Evolutionary conservation across 2,329 filamentous ascomycete species (phyloP), one percentile per base, ranked within the genome.

Genomic region (Dothideomycetes sp.): DNA sequence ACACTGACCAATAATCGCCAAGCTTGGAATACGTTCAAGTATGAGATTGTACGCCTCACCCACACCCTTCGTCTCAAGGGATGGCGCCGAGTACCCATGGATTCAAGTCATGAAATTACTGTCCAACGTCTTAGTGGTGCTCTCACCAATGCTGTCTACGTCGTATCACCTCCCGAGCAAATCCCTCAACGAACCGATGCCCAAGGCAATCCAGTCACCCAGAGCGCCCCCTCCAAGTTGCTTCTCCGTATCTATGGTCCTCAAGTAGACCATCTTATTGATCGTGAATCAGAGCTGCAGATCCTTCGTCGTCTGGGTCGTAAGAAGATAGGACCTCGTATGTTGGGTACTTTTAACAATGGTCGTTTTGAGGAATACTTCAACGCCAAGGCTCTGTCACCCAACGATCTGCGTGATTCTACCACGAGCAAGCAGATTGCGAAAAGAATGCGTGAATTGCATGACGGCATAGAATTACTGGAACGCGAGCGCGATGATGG

Each of bases 341-440:
- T 98, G 20, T 70, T 98, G 1, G 91, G 91, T 1, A 95, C 86
- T 0, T 98, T 98, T 60, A 76, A 73, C 40, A 98, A 98, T 55
- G 91, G 91, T 8, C 83, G 91, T 4, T 98, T 98, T 50, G 91
- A 98, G 63, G 82, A 98, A 59, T 96, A 80, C 57, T 84, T 95
- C 58, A 78, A 94, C 56, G 87, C 91, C 1, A 76, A 77, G 25
- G 80, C 91, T 1, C 72, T 98, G 29, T 89, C 80, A 0, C 72
- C 82, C 0, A 69, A 74, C 18, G 84, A 94, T 49, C 64, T 98
- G 32, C 80, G 85, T 25, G 76, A 84, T 22, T 76, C 84, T 0
- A 84, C 86, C 35, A 95, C 85, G 0, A 93, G 84, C 23, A 83
- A 76, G 54, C 84, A 94, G 57, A 98, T 98, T 55, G 89, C 91